Evolutionary conservation across 306 rosid genomes (phyloP), one percentile per base, ranked within the genome.

Genomic region (Fragaria iinumae): DNA sequence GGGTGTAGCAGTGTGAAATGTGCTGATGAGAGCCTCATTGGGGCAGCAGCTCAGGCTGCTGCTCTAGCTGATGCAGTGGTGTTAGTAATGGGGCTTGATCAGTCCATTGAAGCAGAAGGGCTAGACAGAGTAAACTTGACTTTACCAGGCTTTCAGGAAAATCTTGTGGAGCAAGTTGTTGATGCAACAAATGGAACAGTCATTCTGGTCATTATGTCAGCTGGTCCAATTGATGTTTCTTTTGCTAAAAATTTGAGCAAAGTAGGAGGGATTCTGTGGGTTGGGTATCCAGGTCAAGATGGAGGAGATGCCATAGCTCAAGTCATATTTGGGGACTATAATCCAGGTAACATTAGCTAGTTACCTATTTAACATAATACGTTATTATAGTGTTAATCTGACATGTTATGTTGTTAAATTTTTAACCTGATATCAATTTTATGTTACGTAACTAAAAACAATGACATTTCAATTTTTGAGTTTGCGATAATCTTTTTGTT

Each of bases 251-350:
- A 75, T 73, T 25, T 88, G 25, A 50, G 77, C 41, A 82, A 86
- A 32, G 81, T 89, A 50, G 91, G 84, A 20, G 94, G 88, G 6
- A 84, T 91, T 44, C 50, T 91, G 32, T 88, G 96, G 96, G 96
- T 87, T 23, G 96, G 93, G 0, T 90, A 90, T 81, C 96, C 93
- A 13, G 96, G 96, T 69, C 88, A 90, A 85, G 91, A 68, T 68
- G 96, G 96, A 47, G 96, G 96, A 32, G 91, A 90, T 81, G 93
- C 90, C 52, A 84, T 87, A 50, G 88, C 91, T 55, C 89, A 91
- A 85, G 89, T 87, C 36, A 82, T 91, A 75, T 91, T 88, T 81
- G 96, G 96, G 73, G 90, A 91, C 77, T 81, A 87, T 76, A 88
- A 91, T 67, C 96, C 91, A 75, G 90, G 96, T 29, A 27, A 63